These are phyloP conservation scores for Metschnikowia drakensbergensis DNA, from an alignment of 805 yeast genomes.

Conservation along the genomic window DNA sequence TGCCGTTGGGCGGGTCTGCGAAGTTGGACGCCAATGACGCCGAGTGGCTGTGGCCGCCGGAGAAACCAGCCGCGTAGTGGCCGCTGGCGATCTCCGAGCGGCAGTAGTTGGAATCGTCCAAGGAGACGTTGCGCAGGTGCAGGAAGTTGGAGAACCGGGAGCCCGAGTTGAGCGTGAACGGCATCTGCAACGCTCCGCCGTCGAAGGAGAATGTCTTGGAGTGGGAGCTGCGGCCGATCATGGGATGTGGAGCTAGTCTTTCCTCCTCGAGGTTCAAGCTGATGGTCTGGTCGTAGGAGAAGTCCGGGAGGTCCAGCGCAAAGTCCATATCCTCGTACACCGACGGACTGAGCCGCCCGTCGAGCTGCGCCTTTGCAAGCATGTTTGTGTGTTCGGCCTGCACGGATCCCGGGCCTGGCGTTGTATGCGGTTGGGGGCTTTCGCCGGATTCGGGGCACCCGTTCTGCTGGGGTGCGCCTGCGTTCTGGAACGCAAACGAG, in stretches of 20 bases:
- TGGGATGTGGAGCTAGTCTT: background rate
- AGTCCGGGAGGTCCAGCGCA: constrained; percentile 16
- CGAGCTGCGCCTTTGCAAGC: background rate
- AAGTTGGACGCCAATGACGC: constrained; percentile 10
- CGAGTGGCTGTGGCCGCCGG: constrained; percentile 4
- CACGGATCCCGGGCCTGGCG: background rate
- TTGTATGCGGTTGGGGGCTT: background rate
- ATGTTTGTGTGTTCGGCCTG: background rate
- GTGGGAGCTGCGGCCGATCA: constrained; percentile 12
- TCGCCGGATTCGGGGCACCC: background rate
- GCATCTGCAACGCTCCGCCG: constrained; percentile 21
- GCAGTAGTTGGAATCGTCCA: constrained; percentile 15
- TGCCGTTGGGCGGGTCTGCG: constrained; percentile 19
- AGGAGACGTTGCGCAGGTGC: constrained; percentile 20
- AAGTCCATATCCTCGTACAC: constrained; percentile 17
- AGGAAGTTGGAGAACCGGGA: constrained; percentile 8
- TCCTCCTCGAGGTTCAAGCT: constrained; percentile 10
- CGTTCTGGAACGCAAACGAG: background rate
- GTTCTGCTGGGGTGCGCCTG: background rate
- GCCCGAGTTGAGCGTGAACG: constrained; percentile 22
- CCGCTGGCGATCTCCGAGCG: background rate
- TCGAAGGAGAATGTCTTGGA: constrained; percentile 19
- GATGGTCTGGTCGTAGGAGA: constrained; percentile 11
- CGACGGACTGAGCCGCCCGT: constrained; percentile 10
- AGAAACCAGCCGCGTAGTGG: background rate